A percentile compares a stretch with the other conserved stretches of the same genome.
phyloP scores from a whole-genome alignment of 1,284 basidiomycete species.

The Boletus semigastroideus region DNA sequence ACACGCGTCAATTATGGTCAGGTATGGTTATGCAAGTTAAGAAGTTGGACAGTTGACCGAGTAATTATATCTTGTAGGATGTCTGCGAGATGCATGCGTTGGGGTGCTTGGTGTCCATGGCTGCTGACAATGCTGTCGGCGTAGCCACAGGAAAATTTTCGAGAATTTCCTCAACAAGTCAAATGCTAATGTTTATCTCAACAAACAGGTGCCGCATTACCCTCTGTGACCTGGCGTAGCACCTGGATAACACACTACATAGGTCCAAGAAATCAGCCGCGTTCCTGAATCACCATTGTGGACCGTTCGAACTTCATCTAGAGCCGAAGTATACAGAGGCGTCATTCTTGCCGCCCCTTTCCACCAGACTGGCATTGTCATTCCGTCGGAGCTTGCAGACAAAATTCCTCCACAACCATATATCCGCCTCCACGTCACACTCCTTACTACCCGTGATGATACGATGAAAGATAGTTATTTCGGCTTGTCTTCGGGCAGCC shows the following conservation, averaged over 20 bases:
- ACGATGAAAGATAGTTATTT: constrained; percentile 74
- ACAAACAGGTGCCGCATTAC: constrained; percentile 55
- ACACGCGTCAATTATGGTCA: constrained; percentile 91
- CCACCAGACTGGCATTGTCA: constrained; percentile 57
- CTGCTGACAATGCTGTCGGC: constrained; percentile 65
- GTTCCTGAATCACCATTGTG: constrained; percentile 42
- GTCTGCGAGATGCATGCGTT: constrained; percentile 78
- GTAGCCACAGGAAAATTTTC: constrained; percentile 90
- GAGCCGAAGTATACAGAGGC: constrained; percentile 54
- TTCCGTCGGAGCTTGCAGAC: constrained; percentile 46
- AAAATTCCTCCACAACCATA: constrained; percentile 72
- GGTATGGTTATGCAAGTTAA: constrained; percentile 40
- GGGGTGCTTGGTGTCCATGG: constrained; percentile 74
- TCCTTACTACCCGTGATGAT: constrained; percentile 75
- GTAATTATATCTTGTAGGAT: constrained; percentile 44
- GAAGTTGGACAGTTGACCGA: not conserved
- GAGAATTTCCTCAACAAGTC: constrained; percentile 75
- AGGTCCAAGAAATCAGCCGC: constrained; percentile 54
- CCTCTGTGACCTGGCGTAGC: not conserved
- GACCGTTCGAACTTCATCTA: constrained; percentile 47
- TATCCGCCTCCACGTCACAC: constrained; percentile 85
- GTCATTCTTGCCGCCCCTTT: constrained; percentile 80
- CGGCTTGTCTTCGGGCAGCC: constrained; percentile 44
- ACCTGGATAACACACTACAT: not conserved
- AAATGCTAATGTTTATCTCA: constrained; percentile 65